These are phyloP conservation scores for Lactuca saligna DNA, from an alignment of 129 eudicot genomes.

Conservation along the genomic window DNA sequence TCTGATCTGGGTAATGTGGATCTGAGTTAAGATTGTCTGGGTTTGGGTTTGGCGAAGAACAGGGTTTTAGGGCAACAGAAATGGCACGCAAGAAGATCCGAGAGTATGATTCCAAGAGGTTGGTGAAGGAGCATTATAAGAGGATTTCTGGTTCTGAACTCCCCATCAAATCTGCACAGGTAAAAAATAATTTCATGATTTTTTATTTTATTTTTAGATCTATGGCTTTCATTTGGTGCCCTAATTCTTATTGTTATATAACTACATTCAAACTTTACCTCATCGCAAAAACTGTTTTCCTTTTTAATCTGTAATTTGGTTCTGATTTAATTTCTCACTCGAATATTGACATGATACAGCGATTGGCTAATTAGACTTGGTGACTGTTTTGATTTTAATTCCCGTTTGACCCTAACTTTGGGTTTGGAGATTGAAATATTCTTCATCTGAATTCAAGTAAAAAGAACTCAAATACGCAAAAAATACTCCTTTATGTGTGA, in stretches of 20 bases:
- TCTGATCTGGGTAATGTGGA: slow-evolving; percentile 26
- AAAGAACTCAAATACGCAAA: background rate
- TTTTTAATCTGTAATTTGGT: background rate
- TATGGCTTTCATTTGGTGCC: slow-evolving; percentile 19
- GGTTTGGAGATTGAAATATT: slow-evolving; percentile 1
- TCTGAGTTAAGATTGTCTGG: slow-evolving; percentile 29
- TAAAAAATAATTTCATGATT: slow-evolving; percentile 15
- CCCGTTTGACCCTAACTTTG: background rate
- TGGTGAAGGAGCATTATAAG: slow-evolving; percentile 95
- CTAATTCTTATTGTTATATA: slow-evolving; percentile 1
- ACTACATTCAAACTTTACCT: background rate
- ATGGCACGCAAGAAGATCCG: slow-evolving; percentile 99
- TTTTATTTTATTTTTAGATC: slow-evolving; percentile 5
- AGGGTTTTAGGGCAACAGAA: slow-evolving; percentile 22
- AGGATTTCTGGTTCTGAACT: slow-evolving; percentile 80
- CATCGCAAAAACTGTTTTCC: background rate
- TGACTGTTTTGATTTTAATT: slow-evolving; percentile 4
- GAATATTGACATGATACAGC: background rate
- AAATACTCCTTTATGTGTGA: background rate
- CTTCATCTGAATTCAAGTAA: background rate
- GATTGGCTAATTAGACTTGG: background rate
- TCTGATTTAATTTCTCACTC: background rate
- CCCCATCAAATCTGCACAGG: slow-evolving; percentile 87
- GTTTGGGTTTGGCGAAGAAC: slow-evolving; percentile 2
- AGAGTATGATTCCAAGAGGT: slow-evolving; percentile 97